A percentile compares a stretch with the other conserved stretches of the same genome.
Conservation (phyloP, 2,329 filamentous ascomycete genomes). For the Alternaria sp. region DNA sequence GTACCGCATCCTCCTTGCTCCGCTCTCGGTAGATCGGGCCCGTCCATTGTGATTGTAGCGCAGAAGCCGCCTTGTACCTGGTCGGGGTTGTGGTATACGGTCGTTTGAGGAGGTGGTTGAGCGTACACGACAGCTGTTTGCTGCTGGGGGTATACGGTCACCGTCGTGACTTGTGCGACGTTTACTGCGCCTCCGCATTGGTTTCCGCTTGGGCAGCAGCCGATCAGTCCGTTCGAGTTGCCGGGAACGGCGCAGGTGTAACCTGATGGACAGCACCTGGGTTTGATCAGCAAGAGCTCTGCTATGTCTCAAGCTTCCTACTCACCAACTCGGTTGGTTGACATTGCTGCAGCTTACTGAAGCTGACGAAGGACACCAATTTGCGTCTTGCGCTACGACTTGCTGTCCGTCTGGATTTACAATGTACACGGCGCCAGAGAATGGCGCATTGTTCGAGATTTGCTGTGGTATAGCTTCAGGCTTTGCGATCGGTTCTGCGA, state of each 20-base stretch:
- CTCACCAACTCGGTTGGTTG: slow-evolving; percentile 52
- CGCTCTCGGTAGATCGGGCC: slow-evolving; percentile 43
- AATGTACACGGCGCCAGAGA: slow-evolving; percentile 50
- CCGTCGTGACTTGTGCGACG: slow-evolving; percentile 41
- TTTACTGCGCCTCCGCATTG: slow-evolving; percentile 43
- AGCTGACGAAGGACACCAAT: slow-evolving; percentile 44
- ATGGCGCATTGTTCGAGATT: slow-evolving; percentile 47
- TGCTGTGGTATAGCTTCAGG: slow-evolving; percentile 38
- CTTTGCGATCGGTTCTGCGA: slow-evolving; percentile 33
- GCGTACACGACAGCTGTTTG: slow-evolving; percentile 40
- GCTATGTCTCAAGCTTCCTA: neutral
- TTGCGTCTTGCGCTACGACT: slow-evolving; percentile 42
- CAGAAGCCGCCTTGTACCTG: slow-evolving; percentile 42
- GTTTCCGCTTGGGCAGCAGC: slow-evolving; percentile 47
- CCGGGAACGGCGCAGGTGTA: slow-evolving; percentile 43
- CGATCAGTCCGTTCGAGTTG: slow-evolving; percentile 44
- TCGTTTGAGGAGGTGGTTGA: slow-evolving; percentile 29
- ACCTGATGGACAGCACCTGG: slow-evolving; percentile 47
- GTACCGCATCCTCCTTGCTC: slow-evolving; percentile 46
- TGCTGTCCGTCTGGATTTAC: slow-evolving; percentile 42
- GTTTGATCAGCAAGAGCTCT: neutral
- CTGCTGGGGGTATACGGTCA: slow-evolving; percentile 43
- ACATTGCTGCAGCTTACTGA: slow-evolving; percentile 52
- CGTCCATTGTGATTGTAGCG: slow-evolving; percentile 45
- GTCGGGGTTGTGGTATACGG: slow-evolving; percentile 33